Evolutionary conservation across 768 basidiomycete species (phyloP), one percentile per base, ranked within the genome.

Genomic region (Baorangia bicolor): DNA sequence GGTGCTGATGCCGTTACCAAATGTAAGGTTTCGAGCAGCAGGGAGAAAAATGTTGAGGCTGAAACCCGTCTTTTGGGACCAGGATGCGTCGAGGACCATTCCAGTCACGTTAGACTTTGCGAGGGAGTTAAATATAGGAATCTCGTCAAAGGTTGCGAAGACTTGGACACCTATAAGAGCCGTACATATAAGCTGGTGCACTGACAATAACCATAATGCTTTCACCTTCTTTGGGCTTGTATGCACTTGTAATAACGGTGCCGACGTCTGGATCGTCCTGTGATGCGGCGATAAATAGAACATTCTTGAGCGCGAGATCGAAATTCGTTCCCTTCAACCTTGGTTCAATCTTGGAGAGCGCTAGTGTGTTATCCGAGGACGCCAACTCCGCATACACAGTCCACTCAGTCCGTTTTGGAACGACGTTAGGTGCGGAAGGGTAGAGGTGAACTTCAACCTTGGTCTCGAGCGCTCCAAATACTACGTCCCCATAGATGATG

Each of bases 381-480:
- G 48, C 13, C 40, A 55, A 35, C 21, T 54, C 31, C 18, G 53
- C 45, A 27, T 27, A 54, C 21, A 54, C 30, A 1, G 39, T 54
- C 53, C 53, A 54, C 34, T 55, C 55, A 13, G 28, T 55, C 35
- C 48, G 35, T 33, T 50, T 55, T 20, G 55, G 55, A 38, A 20
- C 4, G 18, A 44, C 28, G 1, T 43, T 18, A 4, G 55, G 42
- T 4, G 48, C 55, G 5, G 55, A 55, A 14, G 42, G 16, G 30
- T 55, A 55, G 34, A 55, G 35, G 16, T 55, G 47, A 45, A 55
- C 55, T 28, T 42, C 48, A 10, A 49, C 55, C 4, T 30, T 31
- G 8, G 18, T 37, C 20, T 49, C 49, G 8, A 55, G 35, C 23
- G 31, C 35, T 50, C 45, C 42, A 13, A 55, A 55, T 30, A 12